Evolutionary conservation across 2,329 filamentous ascomycete species (phyloP).

Genomic region (Sodiomyces alkalinus): DNA sequence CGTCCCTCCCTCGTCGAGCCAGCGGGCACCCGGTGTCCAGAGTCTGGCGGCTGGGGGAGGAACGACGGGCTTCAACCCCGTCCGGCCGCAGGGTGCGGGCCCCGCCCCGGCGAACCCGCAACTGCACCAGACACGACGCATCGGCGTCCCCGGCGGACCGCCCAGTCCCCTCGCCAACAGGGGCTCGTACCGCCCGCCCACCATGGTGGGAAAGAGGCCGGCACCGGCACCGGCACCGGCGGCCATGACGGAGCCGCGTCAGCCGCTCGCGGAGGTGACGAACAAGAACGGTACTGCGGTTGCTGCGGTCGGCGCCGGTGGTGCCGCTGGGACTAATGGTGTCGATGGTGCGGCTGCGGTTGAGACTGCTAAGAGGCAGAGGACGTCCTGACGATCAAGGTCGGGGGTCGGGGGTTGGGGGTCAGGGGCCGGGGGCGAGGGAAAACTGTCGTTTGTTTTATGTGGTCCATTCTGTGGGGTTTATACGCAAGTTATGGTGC

Average conservation of each 20-base stretch:
- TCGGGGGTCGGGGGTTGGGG: too few relatives aligned
- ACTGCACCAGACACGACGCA: conserved; percentile 37
- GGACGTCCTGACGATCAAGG: too few relatives aligned
- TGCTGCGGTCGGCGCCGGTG: too few relatives aligned
- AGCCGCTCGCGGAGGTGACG: conserved; percentile 34
- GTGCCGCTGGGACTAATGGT: conserved; percentile 11
- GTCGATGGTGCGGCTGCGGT: conserved; percentile 12
- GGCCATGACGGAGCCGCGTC: too few relatives aligned
- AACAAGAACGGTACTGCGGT: conserved; percentile 18
- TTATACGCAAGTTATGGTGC: too few relatives aligned
- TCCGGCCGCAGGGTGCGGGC: conserved; percentile 4
- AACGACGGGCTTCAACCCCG: conserved; percentile 8
- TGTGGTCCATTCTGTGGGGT: too few relatives aligned
- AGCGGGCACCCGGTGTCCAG: conserved; percentile 3
- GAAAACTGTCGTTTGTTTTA: too few relatives aligned
- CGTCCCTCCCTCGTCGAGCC: conserved; percentile 22
- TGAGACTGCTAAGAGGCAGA: conserved; percentile 36
- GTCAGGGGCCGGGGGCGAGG: too few relatives aligned
- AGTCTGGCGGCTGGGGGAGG: conserved; percentile 8
- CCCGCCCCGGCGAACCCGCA: conserved; percentile 33
- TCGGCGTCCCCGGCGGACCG: conserved; percentile 39
- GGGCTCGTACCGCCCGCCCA: conserved; percentile 41
- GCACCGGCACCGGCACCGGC: conserved; percentile 17
- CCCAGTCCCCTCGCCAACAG: conserved; percentile 44
- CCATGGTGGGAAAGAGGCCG: conserved; percentile 37